Evolutionary conservation across 192 early-diverging fungal species (phyloP).

Genomic region (Backusella sp.): DNA sequence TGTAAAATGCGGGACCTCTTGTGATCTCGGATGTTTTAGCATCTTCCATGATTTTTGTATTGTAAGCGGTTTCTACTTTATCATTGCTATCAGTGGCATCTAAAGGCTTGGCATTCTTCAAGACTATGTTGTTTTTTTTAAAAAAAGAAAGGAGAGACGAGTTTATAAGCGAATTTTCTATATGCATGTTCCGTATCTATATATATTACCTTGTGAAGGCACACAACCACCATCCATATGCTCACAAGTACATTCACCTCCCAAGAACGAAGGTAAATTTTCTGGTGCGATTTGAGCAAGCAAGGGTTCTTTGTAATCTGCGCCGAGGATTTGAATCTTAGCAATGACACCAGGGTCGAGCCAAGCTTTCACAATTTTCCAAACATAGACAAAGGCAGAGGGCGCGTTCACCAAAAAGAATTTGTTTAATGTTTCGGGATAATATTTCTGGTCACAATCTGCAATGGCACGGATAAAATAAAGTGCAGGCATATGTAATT

Average conservation of each 20-base stretch:
- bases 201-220: slow-evolving; percentile 33
- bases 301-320: slow-evolving; percentile 55
- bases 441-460: slow-evolving; percentile 88
- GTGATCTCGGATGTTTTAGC: slow-evolving; percentile 13
- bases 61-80: slow-evolving; percentile 27
- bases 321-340: slow-evolving; percentile 66
- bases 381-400: slow-evolving; percentile 80
- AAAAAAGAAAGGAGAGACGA: neutral
- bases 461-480: slow-evolving; percentile 71
- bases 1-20: slow-evolving; percentile 9
- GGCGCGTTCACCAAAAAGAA: slow-evolving; percentile 96
- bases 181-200: neutral
- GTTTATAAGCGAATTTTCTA: neutral
- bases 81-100: slow-evolving; percentile 18
- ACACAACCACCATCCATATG: slow-evolving; percentile 72
- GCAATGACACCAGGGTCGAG: slow-evolving; percentile 73
- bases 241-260: slow-evolving; percentile 68
- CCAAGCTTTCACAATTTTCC: slow-evolving; percentile 75
- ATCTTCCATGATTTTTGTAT: slow-evolving; percentile 27
- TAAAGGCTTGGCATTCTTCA: slow-evolving; percentile 23
- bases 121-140: slow-evolving; percentile 1
- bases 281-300: slow-evolving; percentile 63
- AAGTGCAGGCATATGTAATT: slow-evolving; percentile 64
- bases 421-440: slow-evolving; percentile 91
- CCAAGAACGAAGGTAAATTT: slow-evolving; percentile 69